These are phyloP conservation scores for Umbilicaria muhlenbergii DNA, from an alignment of 495 filamentous ascomycete species.

Conservation along the genomic window DNA sequence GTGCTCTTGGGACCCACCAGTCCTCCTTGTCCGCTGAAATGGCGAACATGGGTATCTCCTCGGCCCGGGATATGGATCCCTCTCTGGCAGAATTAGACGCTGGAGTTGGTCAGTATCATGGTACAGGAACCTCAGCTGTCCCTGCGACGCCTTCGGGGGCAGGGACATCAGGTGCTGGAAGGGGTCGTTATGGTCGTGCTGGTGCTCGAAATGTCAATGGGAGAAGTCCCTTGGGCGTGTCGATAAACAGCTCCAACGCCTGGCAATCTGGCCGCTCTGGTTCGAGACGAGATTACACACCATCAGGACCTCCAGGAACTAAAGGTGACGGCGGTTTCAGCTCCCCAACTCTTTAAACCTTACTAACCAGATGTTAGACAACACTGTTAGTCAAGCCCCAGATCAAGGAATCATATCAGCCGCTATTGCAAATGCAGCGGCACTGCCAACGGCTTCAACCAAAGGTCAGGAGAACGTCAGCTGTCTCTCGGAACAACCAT, in stretches of 20 bases:
- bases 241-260: conserved; percentile 36
- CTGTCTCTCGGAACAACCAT: conserved; percentile 49
- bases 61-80: conserved; percentile 25
- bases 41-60: conserved; percentile 44
- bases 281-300: conserved; percentile 3
- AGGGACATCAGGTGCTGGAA: conserved; percentile 60
- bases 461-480: conserved; percentile 59
- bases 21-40: conserved; percentile 43
- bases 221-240: conserved; percentile 48
- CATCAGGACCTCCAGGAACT: not conserved
- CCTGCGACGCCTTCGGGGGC: conserved; percentile 29
- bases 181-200: conserved; percentile 60
- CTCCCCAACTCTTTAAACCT: not conserved
- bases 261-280: conserved; percentile 18
- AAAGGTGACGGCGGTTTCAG: conserved; percentile 9
- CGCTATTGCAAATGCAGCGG: conserved; percentile 81
- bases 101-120: conserved; percentile 40
- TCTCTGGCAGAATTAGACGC: conserved; percentile 27
- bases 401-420: conserved; percentile 71
- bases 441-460: conserved; percentile 39
- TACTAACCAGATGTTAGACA: conserved; percentile 8
- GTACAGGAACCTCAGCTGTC: conserved; percentile 31
- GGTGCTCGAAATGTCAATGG: conserved; percentile 32
- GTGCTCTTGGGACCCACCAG: conserved; percentile 46
- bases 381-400: conserved; percentile 7